A percentile compares a stretch with the other conserved stretches of the same genome.
Evolutionary conservation across 2,329 filamentous ascomycete genomes (phyloP).

Genomic region (Calonectria pauciramosa): DNA sequence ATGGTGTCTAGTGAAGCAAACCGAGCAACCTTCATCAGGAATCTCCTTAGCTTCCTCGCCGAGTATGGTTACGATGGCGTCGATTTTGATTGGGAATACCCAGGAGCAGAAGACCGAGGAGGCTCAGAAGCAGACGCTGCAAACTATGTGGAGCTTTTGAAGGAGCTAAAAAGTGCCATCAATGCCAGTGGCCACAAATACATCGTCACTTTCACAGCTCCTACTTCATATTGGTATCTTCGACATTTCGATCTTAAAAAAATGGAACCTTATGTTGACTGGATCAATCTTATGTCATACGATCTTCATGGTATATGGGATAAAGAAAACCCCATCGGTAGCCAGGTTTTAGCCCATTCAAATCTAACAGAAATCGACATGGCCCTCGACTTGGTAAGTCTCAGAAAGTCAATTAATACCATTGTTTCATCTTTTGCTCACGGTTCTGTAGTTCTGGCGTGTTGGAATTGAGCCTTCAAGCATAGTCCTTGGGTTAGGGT

Average conservation of each 20-base stretch:
- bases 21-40: slow-evolving; percentile 53
- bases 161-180: background rate
- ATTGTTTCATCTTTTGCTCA: no score
- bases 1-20: slow-evolving; percentile 37
- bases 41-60: slow-evolving; percentile 39
- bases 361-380: background rate
- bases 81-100: slow-evolving; percentile 27
- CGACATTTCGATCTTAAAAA: slow-evolving; percentile 40
- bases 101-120: background rate
- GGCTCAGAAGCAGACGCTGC: background rate
- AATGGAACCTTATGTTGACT: slow-evolving; percentile 47
- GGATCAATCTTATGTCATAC: slow-evolving; percentile 59
- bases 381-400: background rate
- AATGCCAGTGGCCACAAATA: background rate
- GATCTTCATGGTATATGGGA: slow-evolving; percentile 56
- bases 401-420: no score
- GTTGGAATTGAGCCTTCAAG: background rate
- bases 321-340: background rate
- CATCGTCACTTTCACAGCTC: slow-evolving; percentile 34
- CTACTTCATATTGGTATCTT: slow-evolving; percentile 49
- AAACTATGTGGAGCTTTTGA: background rate
- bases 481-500: background rate
- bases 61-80: slow-evolving; percentile 46
- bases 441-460: background rate
- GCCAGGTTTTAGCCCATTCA: background rate